phyloP scores from a whole-genome alignment of 306 rosid species.

The Adenanthera pavonina region DNA sequence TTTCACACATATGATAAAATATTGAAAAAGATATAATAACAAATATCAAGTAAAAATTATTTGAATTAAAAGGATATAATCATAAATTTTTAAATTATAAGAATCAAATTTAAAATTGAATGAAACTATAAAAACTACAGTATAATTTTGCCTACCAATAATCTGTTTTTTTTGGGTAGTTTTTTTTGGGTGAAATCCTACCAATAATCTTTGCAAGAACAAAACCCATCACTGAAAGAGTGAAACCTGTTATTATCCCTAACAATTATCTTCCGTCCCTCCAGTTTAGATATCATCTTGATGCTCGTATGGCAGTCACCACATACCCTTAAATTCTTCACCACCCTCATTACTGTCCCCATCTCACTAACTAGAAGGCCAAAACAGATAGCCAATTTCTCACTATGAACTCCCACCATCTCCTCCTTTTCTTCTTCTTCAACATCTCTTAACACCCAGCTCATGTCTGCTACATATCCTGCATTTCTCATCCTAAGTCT shows the following conservation, averaged over 20 bases:
- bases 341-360: background rate
- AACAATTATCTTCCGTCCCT: conserved; percentile 27
- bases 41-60: background rate
- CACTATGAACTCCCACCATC: conserved; percentile 60
- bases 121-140: background rate
- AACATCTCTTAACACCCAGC: conserved; percentile 55
- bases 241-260: conserved; percentile 35
- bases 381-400: conserved; percentile 60
- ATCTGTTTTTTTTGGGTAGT: background rate
- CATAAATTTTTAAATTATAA: background rate
- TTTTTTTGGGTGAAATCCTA: background rate
- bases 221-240: conserved; percentile 28
- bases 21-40: background rate
- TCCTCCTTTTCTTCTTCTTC: conserved; percentile 66
- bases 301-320: conserved; percentile 23
- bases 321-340: conserved; percentile 30
- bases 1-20: background rate
- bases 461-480: conserved; percentile 50
- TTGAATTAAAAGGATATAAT: background rate
- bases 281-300: conserved; percentile 27
- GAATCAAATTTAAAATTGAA: background rate
- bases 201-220: conserved; percentile 35
- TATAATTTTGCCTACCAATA: background rate
- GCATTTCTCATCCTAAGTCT: conserved; percentile 45
- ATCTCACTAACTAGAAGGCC: conserved; percentile 51